Base-by-base conservation (phyloP, 192 early-diverging fungal genomes). In the Phycomyces nitens region DNA sequence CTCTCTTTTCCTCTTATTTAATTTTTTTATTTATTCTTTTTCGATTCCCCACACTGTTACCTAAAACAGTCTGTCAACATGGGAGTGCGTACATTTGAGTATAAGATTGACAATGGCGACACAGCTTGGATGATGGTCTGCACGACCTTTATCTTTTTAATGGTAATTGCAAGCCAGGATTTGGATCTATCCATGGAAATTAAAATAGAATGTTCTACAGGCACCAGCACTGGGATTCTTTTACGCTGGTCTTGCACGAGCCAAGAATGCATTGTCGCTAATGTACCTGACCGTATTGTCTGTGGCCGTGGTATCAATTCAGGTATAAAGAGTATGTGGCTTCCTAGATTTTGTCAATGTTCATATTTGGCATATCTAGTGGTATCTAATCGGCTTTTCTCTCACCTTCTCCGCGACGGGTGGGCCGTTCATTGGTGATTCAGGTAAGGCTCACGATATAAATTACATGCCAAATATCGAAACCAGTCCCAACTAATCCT, bases 191-290 rank as follows among this genome's bases (percentile, higher is more conserved):
- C 10, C 43, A 14, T 40, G 20, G 15, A 58, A 24, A 56, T 43
- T 53, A 12, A 21, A 18, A n/a, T n/a, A n/a, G n/a, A n/a, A n/a
- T n/a, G n/a, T n/a, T n/a, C 29, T 56, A 4, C 20, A 67, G 89
- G 80, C 82, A 18, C 86, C 85, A 2, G 85, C 87, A 10, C 74
- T 88, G 8, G 88, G 89, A 21, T 88, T 87, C 77, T 92, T 92
- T 61, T 92, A 92, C 71, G 80, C 87, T 61, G 71, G 71, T 41
- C 80, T 91, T 77, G 84, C 90, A 9, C 82, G 87, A 56, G 82
- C 79, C 72, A 91, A 91, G 68, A 88, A 91, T 65, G 88, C 88
- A 5, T 75, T 91, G n/a, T 91, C 88, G 12, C 71, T 91, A 10
- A 88, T 91, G 71, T 85, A 87, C 72, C 74, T 90, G 23, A 82